Evolutionary conservation across 2,329 filamentous ascomycete species (phyloP).

Genomic region (Pezicula radicicola): DNA sequence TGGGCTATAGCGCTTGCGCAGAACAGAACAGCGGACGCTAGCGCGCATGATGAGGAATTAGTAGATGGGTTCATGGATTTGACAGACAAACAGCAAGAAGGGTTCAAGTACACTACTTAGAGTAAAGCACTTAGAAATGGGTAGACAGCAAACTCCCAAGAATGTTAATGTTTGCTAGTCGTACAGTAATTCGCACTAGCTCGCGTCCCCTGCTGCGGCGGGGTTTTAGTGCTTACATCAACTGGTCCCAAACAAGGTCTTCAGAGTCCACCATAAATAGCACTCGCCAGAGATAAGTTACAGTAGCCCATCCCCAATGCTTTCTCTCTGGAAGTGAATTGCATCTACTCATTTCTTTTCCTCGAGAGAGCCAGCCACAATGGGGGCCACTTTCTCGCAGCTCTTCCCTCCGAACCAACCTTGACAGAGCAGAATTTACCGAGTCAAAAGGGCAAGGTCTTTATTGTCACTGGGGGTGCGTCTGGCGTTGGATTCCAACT

Average conservation of each 20-base stretch:
- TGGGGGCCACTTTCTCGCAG: neutral
- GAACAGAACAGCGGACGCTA: neutral
- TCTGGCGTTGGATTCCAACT: constrained; percentile 40
- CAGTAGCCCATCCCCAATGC: too few species aligned
- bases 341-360: too few species aligned
- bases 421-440: constrained; percentile 35
- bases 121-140: too few species aligned
- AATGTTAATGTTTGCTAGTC: too few species aligned
- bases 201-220: too few species aligned
- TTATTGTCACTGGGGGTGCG: constrained; percentile 34
- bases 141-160: too few species aligned
- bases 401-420: constrained; percentile 29
- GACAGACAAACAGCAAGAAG: constrained; percentile 10
- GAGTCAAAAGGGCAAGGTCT: constrained; percentile 32
- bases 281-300: too few species aligned
- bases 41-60: neutral
- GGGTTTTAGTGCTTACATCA: too few species aligned
- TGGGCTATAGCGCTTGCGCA: constrained; percentile 28
- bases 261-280: too few species aligned
- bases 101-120: constrained; percentile 4
- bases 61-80: constrained; percentile 5
- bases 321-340: too few species aligned
- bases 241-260: too few species aligned
- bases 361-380: neutral
- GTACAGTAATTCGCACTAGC: too few species aligned